A percentile compares a stretch with the other conserved stretches of the same genome.
Evolutionary conservation across 805 yeast species (phyloP).

Genomic region (Saccharomycopsis sp.): DNA sequence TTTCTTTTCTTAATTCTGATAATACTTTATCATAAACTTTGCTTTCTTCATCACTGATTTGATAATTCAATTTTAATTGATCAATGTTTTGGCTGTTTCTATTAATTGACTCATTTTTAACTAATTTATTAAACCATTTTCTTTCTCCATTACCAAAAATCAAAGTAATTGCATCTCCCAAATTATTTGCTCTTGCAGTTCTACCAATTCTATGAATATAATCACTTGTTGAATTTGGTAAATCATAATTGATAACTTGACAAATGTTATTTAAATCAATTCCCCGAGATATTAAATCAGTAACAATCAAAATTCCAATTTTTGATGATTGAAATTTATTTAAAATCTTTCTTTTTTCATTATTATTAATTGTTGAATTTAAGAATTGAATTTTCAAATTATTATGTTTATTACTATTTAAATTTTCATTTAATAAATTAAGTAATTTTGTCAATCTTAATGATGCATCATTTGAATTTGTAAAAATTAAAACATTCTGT

Average conservation of each 20-base stretch:
- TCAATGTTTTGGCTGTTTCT: too few species aligned
- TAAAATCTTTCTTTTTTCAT: slow-evolving; percentile 45
- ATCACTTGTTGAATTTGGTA: slow-evolving; percentile 82
- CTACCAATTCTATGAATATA: slow-evolving; percentile 96
- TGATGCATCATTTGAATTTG: slow-evolving; percentile 77
- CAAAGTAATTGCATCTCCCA: slow-evolving; percentile 67
- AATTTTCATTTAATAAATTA: slow-evolving; percentile 28
- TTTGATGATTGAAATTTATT: slow-evolving; percentile 46
- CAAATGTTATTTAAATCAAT: slow-evolving; percentile 64
- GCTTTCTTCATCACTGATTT: slow-evolving; percentile 29
- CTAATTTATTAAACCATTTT: slow-evolving; percentile 45
- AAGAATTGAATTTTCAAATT: slow-evolving; percentile 32
- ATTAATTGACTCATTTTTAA: slow-evolving; percentile 43
- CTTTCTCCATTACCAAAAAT: slow-evolving; percentile 72
- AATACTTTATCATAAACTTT: slow-evolving; percentile 35
- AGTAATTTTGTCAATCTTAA: slow-evolving; percentile 65
- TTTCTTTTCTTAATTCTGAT: slow-evolving; percentile 29
- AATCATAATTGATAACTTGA: slow-evolving; percentile 79
- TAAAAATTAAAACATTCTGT: slow-evolving; percentile 46
- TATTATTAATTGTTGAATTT: slow-evolving; percentile 46
- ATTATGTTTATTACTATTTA: slow-evolving; percentile 10
- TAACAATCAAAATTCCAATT: slow-evolving; percentile 52
- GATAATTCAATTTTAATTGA: too few species aligned
- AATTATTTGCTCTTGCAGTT: slow-evolving; percentile 85
- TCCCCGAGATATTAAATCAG: slow-evolving; percentile 96